Evolutionary conservation across 148 eudicot genomes (phyloP).

Genomic region (Nepenthes mirabilis): DNA sequence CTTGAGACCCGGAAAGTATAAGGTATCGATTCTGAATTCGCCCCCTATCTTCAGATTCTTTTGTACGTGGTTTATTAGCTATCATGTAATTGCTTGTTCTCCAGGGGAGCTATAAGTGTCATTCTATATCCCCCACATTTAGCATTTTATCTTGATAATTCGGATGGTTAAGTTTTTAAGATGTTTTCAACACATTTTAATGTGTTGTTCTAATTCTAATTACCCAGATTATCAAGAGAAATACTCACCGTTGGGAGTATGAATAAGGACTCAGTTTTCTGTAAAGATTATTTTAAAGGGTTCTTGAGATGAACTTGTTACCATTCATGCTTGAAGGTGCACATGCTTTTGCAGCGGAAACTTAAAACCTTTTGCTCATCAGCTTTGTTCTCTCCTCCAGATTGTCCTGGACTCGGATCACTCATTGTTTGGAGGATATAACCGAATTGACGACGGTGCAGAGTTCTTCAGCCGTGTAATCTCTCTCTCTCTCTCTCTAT

Average conservation of each 20-base stretch:
- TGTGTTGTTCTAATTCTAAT: too few relatives aligned
- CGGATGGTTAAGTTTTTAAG: too few relatives aligned
- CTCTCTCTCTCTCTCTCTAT: slow-evolving; percentile 2
- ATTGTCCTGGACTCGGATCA: slow-evolving; percentile 81
- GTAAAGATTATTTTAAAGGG: too few relatives aligned
- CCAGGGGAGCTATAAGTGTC: not conserved
- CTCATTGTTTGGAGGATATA: slow-evolving; percentile 66
- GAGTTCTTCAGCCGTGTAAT: slow-evolving; percentile 79
- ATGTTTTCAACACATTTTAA: too few relatives aligned
- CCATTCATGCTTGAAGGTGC: too few relatives aligned
- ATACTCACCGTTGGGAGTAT: too few relatives aligned
- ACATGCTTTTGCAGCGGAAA: not conserved
- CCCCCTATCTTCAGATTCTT: not conserved
- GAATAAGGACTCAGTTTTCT: too few relatives aligned
- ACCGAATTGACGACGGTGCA: slow-evolving; percentile 52
- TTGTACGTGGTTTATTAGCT: not conserved
- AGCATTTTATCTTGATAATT: too few relatives aligned
- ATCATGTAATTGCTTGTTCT: not conserved
- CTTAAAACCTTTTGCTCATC: not conserved
- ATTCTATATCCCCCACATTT: too few relatives aligned
- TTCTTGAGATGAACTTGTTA: too few relatives aligned
- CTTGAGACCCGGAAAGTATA: slow-evolving; percentile 77
- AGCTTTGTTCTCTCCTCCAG: slow-evolving; percentile 26
- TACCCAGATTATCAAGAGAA: too few relatives aligned
- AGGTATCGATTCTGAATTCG: slow-evolving; percentile 28